Percentiles rank a stretch among this genome's conserved stretches.
Conservation (phyloP, 2,329 filamentous ascomycete genomes). For the Arthrobotrys entomopaga region DNA sequence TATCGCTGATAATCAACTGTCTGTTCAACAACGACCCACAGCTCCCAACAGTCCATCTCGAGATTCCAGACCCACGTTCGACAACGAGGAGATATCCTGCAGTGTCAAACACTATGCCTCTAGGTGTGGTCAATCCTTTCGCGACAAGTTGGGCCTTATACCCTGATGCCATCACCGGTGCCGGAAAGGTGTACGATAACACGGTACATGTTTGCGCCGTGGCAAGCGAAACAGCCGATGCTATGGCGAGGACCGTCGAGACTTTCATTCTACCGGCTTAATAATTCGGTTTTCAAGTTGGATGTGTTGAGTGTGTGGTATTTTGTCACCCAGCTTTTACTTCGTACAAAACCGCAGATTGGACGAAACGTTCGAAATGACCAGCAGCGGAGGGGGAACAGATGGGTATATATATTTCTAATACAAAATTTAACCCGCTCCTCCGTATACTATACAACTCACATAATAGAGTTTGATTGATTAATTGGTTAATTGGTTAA, state of each 20-base stretch:
- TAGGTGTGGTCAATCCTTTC: conserved; percentile 63
- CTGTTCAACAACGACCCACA: conserved; percentile 59
- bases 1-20: conserved; percentile 45
- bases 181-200: conserved; percentile 31
- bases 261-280: conserved; percentile 28
- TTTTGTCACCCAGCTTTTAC: neutral
- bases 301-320: conserved; percentile 43
- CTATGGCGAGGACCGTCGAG: conserved; percentile 30
- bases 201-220: conserved; percentile 45
- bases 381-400: too few species aligned
- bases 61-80: conserved; percentile 64
- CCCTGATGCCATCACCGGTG: conserved; percentile 58
- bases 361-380: too few species aligned
- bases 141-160: conserved; percentile 65
- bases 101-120: conserved; percentile 65
- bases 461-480: too few species aligned
- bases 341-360: too few species aligned
- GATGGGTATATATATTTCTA: too few species aligned
- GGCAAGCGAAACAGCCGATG: conserved; percentile 12
- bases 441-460: too few species aligned
- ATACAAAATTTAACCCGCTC: too few species aligned
- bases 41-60: conserved; percentile 63
- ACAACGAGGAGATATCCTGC: conserved; percentile 65
- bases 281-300: too few species aligned
- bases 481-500: too few species aligned